Evolutionary conservation across 1,139 yeast genomes (phyloP).

Genomic region (Kodamaea sp.): DNA sequence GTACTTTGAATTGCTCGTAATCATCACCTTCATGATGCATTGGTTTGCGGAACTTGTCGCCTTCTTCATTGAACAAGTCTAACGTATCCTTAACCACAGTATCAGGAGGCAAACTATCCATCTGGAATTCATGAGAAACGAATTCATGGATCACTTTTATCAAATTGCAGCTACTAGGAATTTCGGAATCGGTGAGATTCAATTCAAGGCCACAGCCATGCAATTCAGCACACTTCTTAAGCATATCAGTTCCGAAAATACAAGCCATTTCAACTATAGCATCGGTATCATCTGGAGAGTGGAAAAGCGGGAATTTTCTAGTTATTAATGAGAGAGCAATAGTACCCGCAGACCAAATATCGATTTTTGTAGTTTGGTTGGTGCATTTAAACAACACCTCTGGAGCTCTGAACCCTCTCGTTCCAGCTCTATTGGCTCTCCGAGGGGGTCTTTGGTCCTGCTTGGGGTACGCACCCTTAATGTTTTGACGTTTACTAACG

Average conservation of each 20-base stretch:
- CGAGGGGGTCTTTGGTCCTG: conserved; percentile 84
- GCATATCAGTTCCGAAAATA: conserved; percentile 76
- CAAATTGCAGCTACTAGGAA: conserved; percentile 31
- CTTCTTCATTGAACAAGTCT: conserved; percentile 27
- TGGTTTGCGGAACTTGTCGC: conserved; percentile 31
- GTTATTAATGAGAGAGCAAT: conserved; percentile 72
- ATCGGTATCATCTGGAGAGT: conserved; percentile 86
- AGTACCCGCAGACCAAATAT: conserved; percentile 93
- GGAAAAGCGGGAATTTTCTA: conserved; percentile 82
- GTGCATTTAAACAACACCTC: conserved; percentile 89
- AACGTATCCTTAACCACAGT: conserved; percentile 43
- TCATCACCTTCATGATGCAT: conserved; percentile 9
- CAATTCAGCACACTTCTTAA: conserved; percentile 74
- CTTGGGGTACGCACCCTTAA: conserved; percentile 72
- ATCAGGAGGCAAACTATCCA: conserved; percentile 40
- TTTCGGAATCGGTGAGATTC: conserved; percentile 29
- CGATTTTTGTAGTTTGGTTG: conserved; percentile 78
- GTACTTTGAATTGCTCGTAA: conserved; percentile 18
- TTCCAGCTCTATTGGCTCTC: conserved; percentile 96
- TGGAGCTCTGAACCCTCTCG: conserved; percentile 95
- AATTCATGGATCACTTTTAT: conserved; percentile 34
- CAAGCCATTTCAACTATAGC: conserved; percentile 83
- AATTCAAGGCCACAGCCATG: conserved; percentile 91
- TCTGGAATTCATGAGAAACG: conserved; percentile 32
- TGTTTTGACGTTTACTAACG: conserved; percentile 37